Percentiles rank a stretch among this genome's conserved stretches.
Conservation (phyloP, 768 basidiomycete genomes). For the Rhizopogon sp. region DNA sequence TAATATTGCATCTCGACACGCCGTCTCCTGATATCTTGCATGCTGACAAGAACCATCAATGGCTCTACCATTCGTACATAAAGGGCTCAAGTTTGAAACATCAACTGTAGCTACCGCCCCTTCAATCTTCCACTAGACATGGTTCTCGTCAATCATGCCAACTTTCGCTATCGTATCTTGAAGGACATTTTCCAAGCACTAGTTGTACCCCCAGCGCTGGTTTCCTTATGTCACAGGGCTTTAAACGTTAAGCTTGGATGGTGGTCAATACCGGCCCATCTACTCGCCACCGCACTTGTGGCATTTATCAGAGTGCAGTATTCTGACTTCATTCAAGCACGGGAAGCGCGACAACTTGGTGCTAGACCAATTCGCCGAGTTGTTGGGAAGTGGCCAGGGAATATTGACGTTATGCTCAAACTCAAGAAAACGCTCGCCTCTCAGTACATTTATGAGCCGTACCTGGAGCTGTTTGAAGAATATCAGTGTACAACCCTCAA, state of each 20-base stretch:
- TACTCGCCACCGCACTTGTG: slow-evolving; percentile 38
- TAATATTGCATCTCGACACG: not conserved
- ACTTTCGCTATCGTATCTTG: slow-evolving; percentile 47
- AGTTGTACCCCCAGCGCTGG: slow-evolving; percentile 34
- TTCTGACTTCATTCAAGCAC: slow-evolving; percentile 30
- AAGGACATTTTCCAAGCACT: slow-evolving; percentile 39
- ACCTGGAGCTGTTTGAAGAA: slow-evolving; percentile 62
- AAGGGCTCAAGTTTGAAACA: not conserved
- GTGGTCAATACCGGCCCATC: slow-evolving; percentile 32
- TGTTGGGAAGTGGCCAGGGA: slow-evolving; percentile 73
- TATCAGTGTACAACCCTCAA: slow-evolving; percentile 70
- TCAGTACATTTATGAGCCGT: slow-evolving; percentile 59
- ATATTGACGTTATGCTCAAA: slow-evolving; percentile 59
- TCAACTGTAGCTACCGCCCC: not conserved
- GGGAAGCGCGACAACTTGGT: slow-evolving; percentile 43
- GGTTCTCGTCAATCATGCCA: slow-evolving; percentile 1
- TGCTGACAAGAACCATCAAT: not conserved
- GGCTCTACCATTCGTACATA: not conserved
- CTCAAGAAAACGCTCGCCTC: slow-evolving; percentile 52
- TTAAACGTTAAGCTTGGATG: slow-evolving; percentile 28
- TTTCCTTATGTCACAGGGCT: slow-evolving; percentile 27
- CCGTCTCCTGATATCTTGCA: too few relatives aligned
- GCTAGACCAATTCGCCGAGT: slow-evolving; percentile 53
- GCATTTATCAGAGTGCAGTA: slow-evolving; percentile 31
- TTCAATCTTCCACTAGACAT: not conserved